Evolutionary conservation across 192 early-diverging fungal species (phyloP), one percentile per base, ranked within the genome.

Genomic region (Coemansia sp.): DNA sequence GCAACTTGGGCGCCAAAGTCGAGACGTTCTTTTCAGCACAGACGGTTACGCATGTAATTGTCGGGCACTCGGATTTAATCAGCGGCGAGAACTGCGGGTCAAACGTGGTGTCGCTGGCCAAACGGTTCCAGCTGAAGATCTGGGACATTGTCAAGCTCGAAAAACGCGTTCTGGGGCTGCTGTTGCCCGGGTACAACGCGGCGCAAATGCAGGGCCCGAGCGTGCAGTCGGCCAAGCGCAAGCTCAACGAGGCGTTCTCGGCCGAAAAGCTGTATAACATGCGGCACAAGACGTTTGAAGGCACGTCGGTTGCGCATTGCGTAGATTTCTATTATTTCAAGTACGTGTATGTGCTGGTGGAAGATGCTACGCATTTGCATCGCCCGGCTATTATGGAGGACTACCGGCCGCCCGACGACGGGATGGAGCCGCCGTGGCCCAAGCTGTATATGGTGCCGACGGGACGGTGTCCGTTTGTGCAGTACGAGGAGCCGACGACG

Each of bases 21-120:
- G 82, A 83, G 73, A 72, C 76, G 14, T 83, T 83, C 50, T 83
- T 83, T 47, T 83, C 82, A 4, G 70, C 76, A 14, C 79, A 75
- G 63, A 65, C 72, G 0, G 82, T 83, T 6, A 83, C 82, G 8
- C 82, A 83, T 31, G 82, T 83, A 9, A 72, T 83, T 21, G 73
- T 83, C 0, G 67, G 68, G 7, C 59, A 54, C 9, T 21, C 68
- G 3, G 51, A 55, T 11, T 22, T 59, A 31, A 57, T 50, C 3
- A 41, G 22, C 26, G 65, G 57, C 57, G 63, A 67, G 41, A 78
- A 68, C 59, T 57, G 37, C n/a, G 57, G 64, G 12, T 77, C 73
- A 1, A 64, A 77, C 21, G 74, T 73, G 16, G 69, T 75, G 27
- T 62, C 61, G 8, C 62, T 80, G 45, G 77, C 70, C 6, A 70